Conservation (phyloP, 805 yeast genomes). For the Candida sonorensis region DNA sequence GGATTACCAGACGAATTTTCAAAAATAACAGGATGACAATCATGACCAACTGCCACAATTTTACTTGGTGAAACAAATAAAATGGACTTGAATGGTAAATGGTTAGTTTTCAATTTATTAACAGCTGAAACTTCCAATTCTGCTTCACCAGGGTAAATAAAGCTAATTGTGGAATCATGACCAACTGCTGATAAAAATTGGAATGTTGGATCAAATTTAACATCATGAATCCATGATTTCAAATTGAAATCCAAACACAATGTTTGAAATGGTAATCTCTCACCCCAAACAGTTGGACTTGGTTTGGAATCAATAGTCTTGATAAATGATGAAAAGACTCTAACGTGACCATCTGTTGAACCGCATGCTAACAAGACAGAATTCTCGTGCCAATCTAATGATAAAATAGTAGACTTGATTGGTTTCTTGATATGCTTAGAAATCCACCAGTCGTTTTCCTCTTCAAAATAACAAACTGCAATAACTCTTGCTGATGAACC, state of each 20-base stretch:
- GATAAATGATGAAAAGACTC: slow-evolving; percentile 83
- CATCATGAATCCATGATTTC: slow-evolving; percentile 91
- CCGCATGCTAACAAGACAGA: slow-evolving; percentile 84
- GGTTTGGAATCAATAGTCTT: slow-evolving; percentile 87
- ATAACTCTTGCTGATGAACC: slow-evolving; percentile 92
- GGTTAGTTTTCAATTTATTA: slow-evolving; percentile 51
- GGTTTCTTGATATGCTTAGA: slow-evolving; percentile 96
- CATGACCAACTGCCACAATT: slow-evolving; percentile 85
- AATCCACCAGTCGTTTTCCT: slow-evolving; percentile 99
- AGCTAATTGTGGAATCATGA: slow-evolving; percentile 79
- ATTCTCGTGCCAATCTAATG: slow-evolving; percentile 91
- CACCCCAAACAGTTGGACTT: slow-evolving; percentile 83
- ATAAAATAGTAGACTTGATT: slow-evolving; percentile 77
- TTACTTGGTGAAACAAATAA: slow-evolving; percentile 61
- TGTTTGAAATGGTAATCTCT: slow-evolving; percentile 89
- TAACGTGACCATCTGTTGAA: slow-evolving; percentile 86
- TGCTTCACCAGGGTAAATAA: slow-evolving; percentile 63
- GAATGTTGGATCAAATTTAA: slow-evolving; percentile 75
- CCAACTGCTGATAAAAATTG: slow-evolving; percentile 73
- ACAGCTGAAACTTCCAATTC: slow-evolving; percentile 52
- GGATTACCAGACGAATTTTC: slow-evolving; percentile 54
- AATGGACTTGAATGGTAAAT: slow-evolving; percentile 75
- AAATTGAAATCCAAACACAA: slow-evolving; percentile 71
- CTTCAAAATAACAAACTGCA: slow-evolving; percentile 94
- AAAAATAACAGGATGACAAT: slow-evolving; percentile 84